Percentiles rank a stretch among this genome's conserved stretches.
phyloP scores from a whole-genome alignment of 192 early-diverging fungal genomes.

The Spizellomyces sp. region DNA sequence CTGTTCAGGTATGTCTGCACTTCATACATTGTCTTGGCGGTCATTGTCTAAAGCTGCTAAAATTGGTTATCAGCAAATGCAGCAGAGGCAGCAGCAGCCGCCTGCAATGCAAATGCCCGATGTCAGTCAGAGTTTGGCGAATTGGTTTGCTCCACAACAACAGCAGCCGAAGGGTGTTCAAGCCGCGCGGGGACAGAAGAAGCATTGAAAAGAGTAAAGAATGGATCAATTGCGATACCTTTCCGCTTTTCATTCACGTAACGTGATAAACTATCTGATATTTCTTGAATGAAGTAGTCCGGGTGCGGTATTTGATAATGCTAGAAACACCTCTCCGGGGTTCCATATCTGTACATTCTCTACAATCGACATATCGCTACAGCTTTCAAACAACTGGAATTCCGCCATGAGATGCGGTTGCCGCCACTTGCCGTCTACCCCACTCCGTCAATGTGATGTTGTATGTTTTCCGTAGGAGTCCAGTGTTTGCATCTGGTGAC shows the following conservation, averaged over 20 bases:
- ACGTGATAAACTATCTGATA: no score
- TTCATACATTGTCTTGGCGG: background rate
- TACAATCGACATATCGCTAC: no score
- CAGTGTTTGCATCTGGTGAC: conserved; percentile 38
- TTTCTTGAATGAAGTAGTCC: no score
- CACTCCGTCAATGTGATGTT: conserved; percentile 55
- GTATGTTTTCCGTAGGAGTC: conserved; percentile 51
- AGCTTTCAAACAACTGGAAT: no score
- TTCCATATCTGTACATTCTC: no score
- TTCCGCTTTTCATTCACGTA: no score
- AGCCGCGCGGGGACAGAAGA: no score
- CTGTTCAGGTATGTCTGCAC: conserved; percentile 29
- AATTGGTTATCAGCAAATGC: conserved; percentile 31
- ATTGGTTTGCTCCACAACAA: conserved; percentile 44
- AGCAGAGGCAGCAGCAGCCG: conserved; percentile 32
- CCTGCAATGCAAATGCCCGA: conserved; percentile 45
- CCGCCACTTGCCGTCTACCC: conserved; percentile 26
- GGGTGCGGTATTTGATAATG: no score
- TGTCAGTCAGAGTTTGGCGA: conserved; percentile 41
- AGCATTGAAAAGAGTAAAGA: no score
- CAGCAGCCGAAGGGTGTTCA: background rate
- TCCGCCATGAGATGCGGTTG: background rate
- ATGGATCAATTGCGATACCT: no score
- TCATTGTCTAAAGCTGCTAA: background rate
- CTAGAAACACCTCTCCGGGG: no score